Base-by-base conservation (phyloP, 2,329 filamentous ascomycete genomes). In the Exophiala xenobiotica region DNA sequence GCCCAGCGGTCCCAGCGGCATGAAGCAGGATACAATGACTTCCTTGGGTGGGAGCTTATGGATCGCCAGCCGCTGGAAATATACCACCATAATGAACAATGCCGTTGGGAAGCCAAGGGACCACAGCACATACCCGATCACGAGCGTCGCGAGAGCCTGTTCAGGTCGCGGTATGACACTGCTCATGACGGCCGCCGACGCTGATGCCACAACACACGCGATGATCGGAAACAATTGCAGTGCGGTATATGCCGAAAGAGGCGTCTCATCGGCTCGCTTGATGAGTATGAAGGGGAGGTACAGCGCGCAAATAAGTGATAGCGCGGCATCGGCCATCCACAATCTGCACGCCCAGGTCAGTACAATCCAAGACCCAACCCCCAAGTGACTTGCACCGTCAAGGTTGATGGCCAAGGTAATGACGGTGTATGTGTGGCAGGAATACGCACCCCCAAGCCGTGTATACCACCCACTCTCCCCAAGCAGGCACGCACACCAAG, bases 91-190 rank as follows among this genome's bases (percentile, higher is more conserved):
- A 7, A 87, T 78, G 58, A 80, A 78, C 64, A 84, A 74, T 0
- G 83, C 79, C 38, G 88, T 68, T 0, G 79, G 77, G 7, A 54
- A 22, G 23, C 51, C 48, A 3, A 85, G 79, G 0, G 85, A 85
- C 82, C 82, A 87, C 49, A 88, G 77, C 18, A 87, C 71, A 64
- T 88, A 89, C 22, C 79, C 84, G n/a, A 73, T 71, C 20, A 88
- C 68, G 16, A 88, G 63, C 0, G 85, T 88, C 51, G 76, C 78
- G 8, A 86, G 69, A 6, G 81, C 82, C 82, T 74, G 1, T 77
- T 74, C 22, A 6, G 47, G 35, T 12, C 45, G 24, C 9, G 49
- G 49, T 2, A 56, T 12, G 23, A 46, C 50, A 7, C 20, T 14
- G 16, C 50, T 46, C 0, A 88, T 72, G n/a, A 78, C 72, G 4